Conservation (phyloP, 108 stramenopile genomes). For the Chaetoceros muelleri region DNA sequence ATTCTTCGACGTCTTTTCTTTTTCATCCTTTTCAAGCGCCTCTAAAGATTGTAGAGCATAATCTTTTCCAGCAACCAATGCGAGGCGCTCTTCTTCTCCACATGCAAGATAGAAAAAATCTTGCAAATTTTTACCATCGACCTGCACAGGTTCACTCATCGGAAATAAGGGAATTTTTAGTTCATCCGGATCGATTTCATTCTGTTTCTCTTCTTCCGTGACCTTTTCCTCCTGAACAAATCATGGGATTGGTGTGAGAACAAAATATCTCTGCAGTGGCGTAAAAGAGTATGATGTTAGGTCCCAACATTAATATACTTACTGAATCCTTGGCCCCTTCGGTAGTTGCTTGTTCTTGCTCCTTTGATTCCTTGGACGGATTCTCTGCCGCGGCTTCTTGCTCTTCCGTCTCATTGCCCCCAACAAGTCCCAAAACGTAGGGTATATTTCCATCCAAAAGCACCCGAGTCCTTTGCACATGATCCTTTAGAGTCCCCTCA, state of each 20-base stretch:
- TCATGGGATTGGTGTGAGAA: neutral
- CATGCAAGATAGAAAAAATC: constrained; percentile 64
- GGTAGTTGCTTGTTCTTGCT: constrained; percentile 7
- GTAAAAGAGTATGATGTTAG: neutral
- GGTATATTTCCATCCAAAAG: constrained; percentile 74
- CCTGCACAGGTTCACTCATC: constrained; percentile 10
- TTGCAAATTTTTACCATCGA: constrained; percentile 37
- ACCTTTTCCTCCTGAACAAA: constrained; percentile 4
- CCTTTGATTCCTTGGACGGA: constrained; percentile 7
- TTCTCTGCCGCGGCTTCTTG: constrained; percentile 5
- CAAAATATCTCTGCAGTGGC: neutral
- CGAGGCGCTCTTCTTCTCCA: constrained; percentile 48
- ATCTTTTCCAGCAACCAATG: neutral
- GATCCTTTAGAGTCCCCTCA: constrained; percentile 46
- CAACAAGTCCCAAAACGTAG: constrained; percentile 24
- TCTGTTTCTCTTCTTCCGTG: constrained; percentile 10
- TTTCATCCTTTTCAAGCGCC: constrained; percentile 5
- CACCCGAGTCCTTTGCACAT: constrained; percentile 37
- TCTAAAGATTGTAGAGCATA: constrained; percentile 2
- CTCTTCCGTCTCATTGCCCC: neutral
- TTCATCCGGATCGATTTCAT: constrained; percentile 18
- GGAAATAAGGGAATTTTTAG: constrained; percentile 18
- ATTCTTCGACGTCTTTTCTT: constrained; percentile 34
- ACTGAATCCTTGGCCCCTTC: no score
- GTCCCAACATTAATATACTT: neutral